Percentiles rank a stretch among this genome's conserved stretches.
Conservation (phyloP, 1,284 basidiomycete species). For the Meripilus lineatus region DNA sequence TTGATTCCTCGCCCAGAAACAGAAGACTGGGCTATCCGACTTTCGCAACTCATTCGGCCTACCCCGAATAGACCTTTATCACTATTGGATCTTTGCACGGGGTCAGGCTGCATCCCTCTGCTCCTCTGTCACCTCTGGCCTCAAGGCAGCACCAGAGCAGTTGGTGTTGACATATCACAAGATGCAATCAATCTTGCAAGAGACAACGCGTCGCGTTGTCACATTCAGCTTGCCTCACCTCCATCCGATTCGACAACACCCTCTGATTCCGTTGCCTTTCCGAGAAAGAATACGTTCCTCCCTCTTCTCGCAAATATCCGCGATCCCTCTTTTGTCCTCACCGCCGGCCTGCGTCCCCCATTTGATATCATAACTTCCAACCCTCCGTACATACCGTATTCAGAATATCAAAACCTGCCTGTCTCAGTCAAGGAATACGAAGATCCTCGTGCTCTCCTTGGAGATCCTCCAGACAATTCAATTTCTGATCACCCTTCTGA, state of each 20-base stretch:
- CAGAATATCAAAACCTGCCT: constrained; percentile 62
- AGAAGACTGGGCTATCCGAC: constrained; percentile 69
- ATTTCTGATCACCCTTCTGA: constrained; percentile 9
- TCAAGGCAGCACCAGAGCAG: constrained; percentile 43
- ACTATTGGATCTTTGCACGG: constrained; percentile 86
- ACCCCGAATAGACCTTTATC: constrained; percentile 36
- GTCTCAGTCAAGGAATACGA: constrained; percentile 73
- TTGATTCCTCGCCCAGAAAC: constrained; percentile 94
- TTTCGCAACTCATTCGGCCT: constrained; percentile 42
- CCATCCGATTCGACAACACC: not conserved
- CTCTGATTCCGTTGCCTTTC: not conserved
- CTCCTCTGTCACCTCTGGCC: constrained; percentile 65
- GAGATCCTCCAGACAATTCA: constrained; percentile 41
- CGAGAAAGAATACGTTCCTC: constrained; percentile 39
- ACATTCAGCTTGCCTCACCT: constrained; percentile 4
- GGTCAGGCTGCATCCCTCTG: constrained; percentile 85
- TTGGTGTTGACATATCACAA: constrained; percentile 70
- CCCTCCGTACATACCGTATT: constrained; percentile 84
- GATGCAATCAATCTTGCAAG: constrained; percentile 65
- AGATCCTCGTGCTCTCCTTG: constrained; percentile 76
- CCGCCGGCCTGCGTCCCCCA: constrained; percentile 34
- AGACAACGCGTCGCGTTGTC: constrained; percentile 58
- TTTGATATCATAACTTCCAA: constrained; percentile 86
- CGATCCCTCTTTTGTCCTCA: constrained; percentile 31
- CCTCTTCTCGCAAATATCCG: constrained; percentile 45